Evolutionary conservation across 257 asterid genomes (phyloP).

Genomic region (Solanum sejunctum): DNA sequence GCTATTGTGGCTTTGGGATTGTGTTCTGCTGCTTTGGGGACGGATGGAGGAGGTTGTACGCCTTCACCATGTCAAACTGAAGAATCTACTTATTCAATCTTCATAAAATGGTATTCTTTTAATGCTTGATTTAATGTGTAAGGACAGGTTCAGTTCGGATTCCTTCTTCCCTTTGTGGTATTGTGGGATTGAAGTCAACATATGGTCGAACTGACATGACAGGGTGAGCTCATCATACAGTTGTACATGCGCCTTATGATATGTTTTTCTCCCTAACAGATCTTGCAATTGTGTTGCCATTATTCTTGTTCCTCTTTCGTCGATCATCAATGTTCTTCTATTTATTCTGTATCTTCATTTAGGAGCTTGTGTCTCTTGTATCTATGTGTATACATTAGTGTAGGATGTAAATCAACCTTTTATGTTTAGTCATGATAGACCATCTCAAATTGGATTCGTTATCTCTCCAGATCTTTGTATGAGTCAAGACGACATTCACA

Average conservation of each 20-base stretch:
- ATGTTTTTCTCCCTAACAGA: not conserved
- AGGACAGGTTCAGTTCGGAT: conserved; percentile 86
- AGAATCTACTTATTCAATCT: conserved; percentile 4
- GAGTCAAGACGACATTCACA: not conserved
- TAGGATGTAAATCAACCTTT: not conserved
- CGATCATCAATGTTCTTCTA: not conserved
- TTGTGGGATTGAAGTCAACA: conserved; percentile 90
- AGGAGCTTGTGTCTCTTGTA: not conserved
- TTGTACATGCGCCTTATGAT: not conserved
- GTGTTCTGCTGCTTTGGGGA: conserved; percentile 94
- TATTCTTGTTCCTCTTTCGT: not conserved
- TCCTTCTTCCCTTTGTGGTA: conserved; percentile 95
- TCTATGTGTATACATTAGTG: not conserved
- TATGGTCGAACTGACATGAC: conserved; percentile 73
- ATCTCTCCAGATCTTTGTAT: not conserved
- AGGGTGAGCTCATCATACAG: conserved; percentile 42
- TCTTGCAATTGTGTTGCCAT: not conserved
- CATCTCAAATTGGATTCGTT: not conserved
- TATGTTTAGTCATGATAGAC: not conserved
- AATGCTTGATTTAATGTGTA: conserved; percentile 7
- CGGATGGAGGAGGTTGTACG: conserved; percentile 98
- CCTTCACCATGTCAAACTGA: conserved; percentile 5
- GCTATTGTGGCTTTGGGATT: conserved; percentile 96
- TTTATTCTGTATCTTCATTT: not conserved
- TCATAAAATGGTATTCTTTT: conserved; percentile 2